phyloP scores from a whole-genome alignment of 495 filamentous ascomycete species.

The Penicillium paradoxum region DNA sequence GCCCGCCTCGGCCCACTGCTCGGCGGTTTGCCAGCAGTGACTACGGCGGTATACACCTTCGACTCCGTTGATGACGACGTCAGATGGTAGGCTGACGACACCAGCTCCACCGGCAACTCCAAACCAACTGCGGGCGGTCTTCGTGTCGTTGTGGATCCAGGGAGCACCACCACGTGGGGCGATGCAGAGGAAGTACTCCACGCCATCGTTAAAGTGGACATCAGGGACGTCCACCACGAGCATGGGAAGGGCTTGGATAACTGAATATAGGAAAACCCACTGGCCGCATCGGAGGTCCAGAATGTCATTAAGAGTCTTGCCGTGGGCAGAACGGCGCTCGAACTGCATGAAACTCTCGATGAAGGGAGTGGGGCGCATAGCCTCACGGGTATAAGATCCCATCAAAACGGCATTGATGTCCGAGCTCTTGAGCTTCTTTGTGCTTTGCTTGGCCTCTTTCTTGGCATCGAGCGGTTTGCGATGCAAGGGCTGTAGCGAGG shows the following conservation, averaged over 20 bases:
- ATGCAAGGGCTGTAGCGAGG: conserved; percentile 57
- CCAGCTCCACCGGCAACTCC: conserved; percentile 65
- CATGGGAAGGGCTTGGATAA: conserved; percentile 86
- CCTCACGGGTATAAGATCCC: conserved; percentile 72
- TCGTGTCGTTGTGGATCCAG: conserved; percentile 72
- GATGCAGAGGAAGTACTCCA: conserved; percentile 97
- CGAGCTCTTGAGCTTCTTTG: conserved; percentile 68
- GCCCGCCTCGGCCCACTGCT: conserved; percentile 59
- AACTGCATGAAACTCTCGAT: conserved; percentile 77
- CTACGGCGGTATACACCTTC: conserved; percentile 86
- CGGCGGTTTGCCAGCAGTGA: conserved; percentile 86
- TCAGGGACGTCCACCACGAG: conserved; percentile 83
- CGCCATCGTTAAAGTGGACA: conserved; percentile 68
- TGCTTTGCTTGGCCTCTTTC: conserved; percentile 60
- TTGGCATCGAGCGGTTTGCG: conserved; percentile 59
- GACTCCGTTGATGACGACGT: conserved; percentile 81
- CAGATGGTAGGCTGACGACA: conserved; percentile 71
- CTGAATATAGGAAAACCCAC: conserved; percentile 93
- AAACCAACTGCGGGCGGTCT: conserved; percentile 71
- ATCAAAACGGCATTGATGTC: conserved; percentile 70
- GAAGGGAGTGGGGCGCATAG: conserved; percentile 59
- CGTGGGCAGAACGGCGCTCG: conserved; percentile 67
- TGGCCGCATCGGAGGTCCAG: conserved; percentile 73
- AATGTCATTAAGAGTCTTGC: conserved; percentile 68
- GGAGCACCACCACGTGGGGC: conserved; percentile 75